phyloP scores from a whole-genome alignment of 768 basidiomycete species.

The Rhodotorula sphaerocarpa region DNA sequence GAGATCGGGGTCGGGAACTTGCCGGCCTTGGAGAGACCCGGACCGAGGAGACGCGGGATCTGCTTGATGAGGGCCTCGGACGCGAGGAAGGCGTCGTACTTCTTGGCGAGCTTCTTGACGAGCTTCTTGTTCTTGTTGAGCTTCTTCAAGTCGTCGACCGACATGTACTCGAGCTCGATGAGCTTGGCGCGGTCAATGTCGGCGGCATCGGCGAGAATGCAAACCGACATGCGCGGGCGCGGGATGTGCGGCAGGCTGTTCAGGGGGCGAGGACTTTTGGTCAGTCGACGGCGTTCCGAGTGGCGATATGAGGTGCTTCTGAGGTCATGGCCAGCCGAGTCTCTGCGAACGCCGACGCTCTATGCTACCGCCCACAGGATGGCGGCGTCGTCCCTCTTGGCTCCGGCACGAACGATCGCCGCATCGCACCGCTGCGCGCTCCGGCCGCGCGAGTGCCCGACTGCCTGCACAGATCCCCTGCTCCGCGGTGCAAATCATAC shows the following conservation, averaged over 20 bases:
- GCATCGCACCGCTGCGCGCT: no score
- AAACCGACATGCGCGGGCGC: constrained; percentile 97
- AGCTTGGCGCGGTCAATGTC: constrained; percentile 99
- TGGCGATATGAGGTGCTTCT: neutral
- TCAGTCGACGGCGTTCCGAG: neutral
- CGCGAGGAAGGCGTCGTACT: constrained; percentile 96
- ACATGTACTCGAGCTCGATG: constrained; percentile 95
- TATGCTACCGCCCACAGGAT: no score
- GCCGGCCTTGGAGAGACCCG: constrained; percentile 96
- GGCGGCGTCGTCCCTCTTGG: no score
- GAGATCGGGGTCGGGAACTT: constrained; percentile 73
- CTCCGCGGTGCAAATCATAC: no score
- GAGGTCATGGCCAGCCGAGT: no score
- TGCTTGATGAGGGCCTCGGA: constrained; percentile 98
- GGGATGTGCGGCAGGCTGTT: constrained; percentile 86
- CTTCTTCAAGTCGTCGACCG: constrained; percentile 99
- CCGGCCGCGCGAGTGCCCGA: no score
- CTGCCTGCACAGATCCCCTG: no score
- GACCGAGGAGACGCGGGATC: constrained; percentile 98
- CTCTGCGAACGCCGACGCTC: no score
- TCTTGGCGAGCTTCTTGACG: constrained; percentile 93
- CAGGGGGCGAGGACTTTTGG: neutral
- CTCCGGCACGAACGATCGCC: no score
- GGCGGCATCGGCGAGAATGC: constrained; percentile 97
- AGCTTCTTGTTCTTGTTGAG: constrained; percentile 89